A percentile compares a stretch with the other conserved stretches of the same genome.
Evolutionary conservation across 1,139 yeast genomes (phyloP).

Genomic region (Debaryomyces nepalensis): DNA sequence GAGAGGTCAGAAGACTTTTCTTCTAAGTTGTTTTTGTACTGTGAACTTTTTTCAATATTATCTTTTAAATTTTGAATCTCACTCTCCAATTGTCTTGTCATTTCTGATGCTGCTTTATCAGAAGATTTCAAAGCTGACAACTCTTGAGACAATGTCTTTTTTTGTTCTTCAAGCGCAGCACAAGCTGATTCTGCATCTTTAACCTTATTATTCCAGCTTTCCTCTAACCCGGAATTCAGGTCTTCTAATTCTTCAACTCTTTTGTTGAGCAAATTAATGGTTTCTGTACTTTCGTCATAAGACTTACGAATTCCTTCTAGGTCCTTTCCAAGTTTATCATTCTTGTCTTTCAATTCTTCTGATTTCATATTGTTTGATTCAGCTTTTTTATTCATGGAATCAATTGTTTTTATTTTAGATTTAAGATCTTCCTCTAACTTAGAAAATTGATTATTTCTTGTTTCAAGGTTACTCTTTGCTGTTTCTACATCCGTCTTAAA

Average conservation of each 20-base stretch:
- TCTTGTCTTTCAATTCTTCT: slow-evolving; percentile 13
- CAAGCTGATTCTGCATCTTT: slow-evolving; percentile 8
- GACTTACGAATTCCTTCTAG: slow-evolving; percentile 6
- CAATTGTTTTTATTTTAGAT: slow-evolving; percentile 8
- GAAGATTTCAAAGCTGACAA: slow-evolving; percentile 9
- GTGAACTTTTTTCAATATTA: slow-evolving; percentile 5
- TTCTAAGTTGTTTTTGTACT: background rate
- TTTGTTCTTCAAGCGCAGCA: slow-evolving; percentile 11
- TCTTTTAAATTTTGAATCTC: slow-evolving; percentile 6
- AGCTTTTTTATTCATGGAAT: slow-evolving; percentile 14
- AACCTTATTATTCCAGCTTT: slow-evolving; percentile 4
- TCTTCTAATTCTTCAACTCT: slow-evolving; percentile 10
- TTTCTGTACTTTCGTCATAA: slow-evolving; percentile 6
- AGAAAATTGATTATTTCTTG: background rate
- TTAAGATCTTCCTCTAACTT: slow-evolving; percentile 2
- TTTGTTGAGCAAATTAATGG: slow-evolving; percentile 5
- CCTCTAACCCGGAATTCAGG: slow-evolving; percentile 4
- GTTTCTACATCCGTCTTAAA: slow-evolving; percentile 10
- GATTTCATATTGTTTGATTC: slow-evolving; percentile 14
- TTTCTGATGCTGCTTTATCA: slow-evolving; percentile 7
- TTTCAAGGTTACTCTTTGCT: background rate
- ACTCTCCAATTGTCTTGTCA: slow-evolving; percentile 9
- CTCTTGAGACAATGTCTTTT: slow-evolving; percentile 9
- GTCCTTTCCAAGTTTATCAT: slow-evolving; percentile 5
- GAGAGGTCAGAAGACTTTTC: background rate